Evolutionary conservation across 345 rosid genomes (phyloP), one percentile per base, ranked within the genome.

Genomic region (Turnera subulata): DNA sequence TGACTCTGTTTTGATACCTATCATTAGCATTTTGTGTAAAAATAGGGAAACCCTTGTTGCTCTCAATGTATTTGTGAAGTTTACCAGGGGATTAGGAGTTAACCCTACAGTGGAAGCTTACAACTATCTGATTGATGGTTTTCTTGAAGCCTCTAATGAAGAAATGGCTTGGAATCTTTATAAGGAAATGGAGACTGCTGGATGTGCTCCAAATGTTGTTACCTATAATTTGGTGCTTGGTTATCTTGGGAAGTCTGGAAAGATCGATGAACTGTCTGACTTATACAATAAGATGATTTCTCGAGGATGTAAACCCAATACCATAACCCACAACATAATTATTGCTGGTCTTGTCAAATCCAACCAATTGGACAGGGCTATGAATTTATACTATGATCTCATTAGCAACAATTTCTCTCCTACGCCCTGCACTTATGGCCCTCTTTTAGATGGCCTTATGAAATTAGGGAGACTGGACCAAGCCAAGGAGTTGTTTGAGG

Each of bases 401-500:
- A 22, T 80, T 55, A 84, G 98, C 56, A 70, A 70, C 59, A 88
- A 80, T 53, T 83, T 89, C 78, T 73, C 72, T 68, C 96, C 96
- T 13, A 83, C 88, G 46, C 84, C 79, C 25, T 84, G 89, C 66
- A 89, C 98, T n/a, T 89, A 81, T 45, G 95, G 93, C 24, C 96
- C 93, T 3, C 82, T 92, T 53, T 56, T 92, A 35, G 93, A 89
- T 47, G 95, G 95, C 29, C 89, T 92, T 42, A 46, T 71, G 19
- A 92, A 86, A 78, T 67, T 80, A 9, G 83, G 82, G 62, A 82
- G 91, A 76, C 63, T 79, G 4, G 76, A 76, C 29, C 84, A 84
- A 64, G 95, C 95, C 24, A 74, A 73, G 61, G 56, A 82, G 58
- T 76, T 89, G 64, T 92, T 89, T 52, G 80, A 82, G 68, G 96